Evolutionary conservation across 2,329 filamentous ascomycete species (phyloP), one percentile per base, ranked within the genome.

Genomic region (Colletotrichum caudatum): DNA sequence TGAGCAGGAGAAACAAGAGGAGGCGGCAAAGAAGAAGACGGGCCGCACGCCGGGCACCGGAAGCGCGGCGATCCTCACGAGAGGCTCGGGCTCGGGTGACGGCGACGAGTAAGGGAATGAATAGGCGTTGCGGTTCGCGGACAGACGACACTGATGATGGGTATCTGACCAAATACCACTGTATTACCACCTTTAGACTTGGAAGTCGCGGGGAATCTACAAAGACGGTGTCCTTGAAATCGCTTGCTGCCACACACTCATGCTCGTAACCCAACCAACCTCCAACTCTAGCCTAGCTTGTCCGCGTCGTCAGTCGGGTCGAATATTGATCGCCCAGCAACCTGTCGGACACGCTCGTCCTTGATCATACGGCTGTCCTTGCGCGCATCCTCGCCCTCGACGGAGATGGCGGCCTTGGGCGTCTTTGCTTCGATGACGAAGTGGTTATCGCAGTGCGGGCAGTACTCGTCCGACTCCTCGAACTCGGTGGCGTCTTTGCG

Each of bases 1-100:
- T 82, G 97, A 99, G 87, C 93, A 95, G 78, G 97, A 99, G 89
- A 99, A 99, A 89, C 95, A 97, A 81, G 96, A 98, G 83, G 96
- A 99, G 86, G 95, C 95, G 33, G 94, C 94, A 51, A 97, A 94
- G 89, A 97, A 97, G 92, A 97, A 97, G 91, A 93, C 90, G 56
- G 92, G 93, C 71, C 88, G 91, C 77, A 89, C 90, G 73, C 88
- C 91, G n/a, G 91, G 91, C 69, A 90, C 88, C 61, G 91, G 91
- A 58, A 91, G 84, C 76, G 90, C 93, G 23, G 89, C 93, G 54
- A 94, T 96, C 78, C 86, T 93, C 78, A 94, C 93, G 82, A 85
- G 91, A 85, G 82, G 85, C 79, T 77, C 81, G 71, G 83, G 82
- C 79, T 78, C 80, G 69, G 83, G 82, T 58, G 81, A 78, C 69